A percentile compares a stretch with the other conserved stretches of the same genome.
These are phyloP conservation scores for Suillus discolor DNA, from an alignment of 768 basidiomycete genomes.

Conservation along the genomic window DNA sequence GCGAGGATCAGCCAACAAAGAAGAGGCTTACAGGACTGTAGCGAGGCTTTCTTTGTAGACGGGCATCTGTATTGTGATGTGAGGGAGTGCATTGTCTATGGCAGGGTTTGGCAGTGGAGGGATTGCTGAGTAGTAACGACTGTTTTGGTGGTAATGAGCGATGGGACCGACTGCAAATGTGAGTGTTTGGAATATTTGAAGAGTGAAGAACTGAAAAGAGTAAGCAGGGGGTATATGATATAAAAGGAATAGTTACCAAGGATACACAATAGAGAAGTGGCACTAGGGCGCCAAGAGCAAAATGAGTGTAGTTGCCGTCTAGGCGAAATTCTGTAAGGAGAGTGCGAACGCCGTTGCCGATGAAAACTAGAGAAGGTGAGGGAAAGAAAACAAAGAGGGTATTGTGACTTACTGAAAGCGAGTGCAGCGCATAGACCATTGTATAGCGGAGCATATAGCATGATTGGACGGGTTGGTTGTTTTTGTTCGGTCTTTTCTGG, in stretches of 20 bases:
- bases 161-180: constrained; percentile 51
- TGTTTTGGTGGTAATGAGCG: constrained; percentile 52
- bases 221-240: background rate
- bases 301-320: constrained; percentile 46
- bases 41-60: constrained; percentile 61
- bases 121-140: constrained; percentile 53
- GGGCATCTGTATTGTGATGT: constrained; percentile 58
- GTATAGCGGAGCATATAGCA: constrained; percentile 29
- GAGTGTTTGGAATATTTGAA: constrained; percentile 43
- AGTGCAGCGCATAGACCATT: constrained; percentile 32
- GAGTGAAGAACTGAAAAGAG: constrained; percentile 39
- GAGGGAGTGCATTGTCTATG: constrained; percentile 47
- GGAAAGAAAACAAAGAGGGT: constrained; percentile 5
- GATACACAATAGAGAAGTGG: constrained; percentile 51
- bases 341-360: constrained; percentile 63
- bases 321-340: constrained; percentile 56
- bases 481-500: constrained; percentile 28
- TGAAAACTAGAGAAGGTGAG: constrained; percentile 49
- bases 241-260: constrained; percentile 32
- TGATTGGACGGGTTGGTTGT: constrained; percentile 16
- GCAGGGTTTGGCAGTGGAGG: constrained; percentile 44
- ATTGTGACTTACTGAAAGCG: constrained; percentile 16
- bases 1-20: background rate
- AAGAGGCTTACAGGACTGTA: constrained; percentile 45
- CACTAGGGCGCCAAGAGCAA: constrained; percentile 40